Base-by-base conservation (phyloP, 2,329 filamentous ascomycete genomes). In the Cordyceps farinosa region DNA sequence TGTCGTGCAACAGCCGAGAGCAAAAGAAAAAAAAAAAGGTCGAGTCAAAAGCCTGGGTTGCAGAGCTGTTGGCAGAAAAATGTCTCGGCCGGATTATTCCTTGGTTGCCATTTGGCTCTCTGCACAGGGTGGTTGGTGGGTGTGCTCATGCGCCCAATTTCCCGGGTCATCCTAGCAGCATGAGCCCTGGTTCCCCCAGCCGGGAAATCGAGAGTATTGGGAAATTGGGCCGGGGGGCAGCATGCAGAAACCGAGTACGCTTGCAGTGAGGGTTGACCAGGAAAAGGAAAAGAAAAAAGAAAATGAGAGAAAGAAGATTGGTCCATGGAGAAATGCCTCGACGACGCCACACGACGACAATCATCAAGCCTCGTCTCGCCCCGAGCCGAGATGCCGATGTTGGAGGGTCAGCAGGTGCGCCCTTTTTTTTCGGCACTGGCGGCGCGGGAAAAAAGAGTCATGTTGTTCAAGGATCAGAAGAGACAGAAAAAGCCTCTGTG, bases 351-450 rank as follows among this genome's bases (percentile, higher is more conserved):
- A 2, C 1, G 27, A 29, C 13, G 13, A 36, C 13, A 6, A 36
- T 1, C 17, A 1, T 8, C 50, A 52, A 22, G 50, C 50, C 50
- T 52, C 30, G 50, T 52, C 32, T 36, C 30, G 6, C 15, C 10
- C n/a, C 32, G 55, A 58, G 55, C 55, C 44, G 44, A 47, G 55
- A 58, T 58, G 44, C 55, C 55, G 44, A 58, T 58, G 55, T 48
- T 58, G 44, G 54, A 56, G 54, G 54, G 54, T 45, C 54, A 56
- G 27, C 40, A 32, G 54, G 30, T 47, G 54, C 40, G 42, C 40
- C 42, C 7, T 45, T 22, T 22, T 51, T 42, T 29, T 56, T 45
- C 40, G 53, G 53, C 53, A 32, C 53, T 13, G 38, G 17, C 53
- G 36, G 38, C 52, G 36, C 13, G 2, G 40, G 22, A 32, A 40